These are phyloP conservation scores for Periconia sp. DNA, from an alignment of 2,329 filamentous ascomycete species.

Conservation along the genomic window DNA sequence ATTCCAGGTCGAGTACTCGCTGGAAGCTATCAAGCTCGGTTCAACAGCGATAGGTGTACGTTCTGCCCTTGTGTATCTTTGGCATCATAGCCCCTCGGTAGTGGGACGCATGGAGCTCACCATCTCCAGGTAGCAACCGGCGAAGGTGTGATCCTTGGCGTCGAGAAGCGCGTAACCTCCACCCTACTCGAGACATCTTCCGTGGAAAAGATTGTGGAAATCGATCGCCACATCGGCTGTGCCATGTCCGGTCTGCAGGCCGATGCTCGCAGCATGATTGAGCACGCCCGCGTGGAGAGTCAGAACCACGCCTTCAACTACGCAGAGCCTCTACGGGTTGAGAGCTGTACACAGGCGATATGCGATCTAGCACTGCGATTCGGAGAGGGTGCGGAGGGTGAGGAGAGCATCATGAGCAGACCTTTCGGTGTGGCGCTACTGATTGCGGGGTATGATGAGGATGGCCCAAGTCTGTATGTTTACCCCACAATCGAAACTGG, in stretches of 20 bases:
- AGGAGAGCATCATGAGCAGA: slow-evolving; percentile 97
- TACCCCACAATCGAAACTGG: neutral
- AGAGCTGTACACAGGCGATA: slow-evolving; percentile 98
- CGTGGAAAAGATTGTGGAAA: slow-evolving; percentile 99
- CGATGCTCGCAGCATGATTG: slow-evolving; percentile 95
- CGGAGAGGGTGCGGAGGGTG: slow-evolving; percentile 93
- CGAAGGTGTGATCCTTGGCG: slow-evolving; percentile 92
- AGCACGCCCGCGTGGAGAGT: slow-evolving; percentile 96
- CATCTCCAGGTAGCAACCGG: slow-evolving; percentile 75
- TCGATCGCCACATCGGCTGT: slow-evolving; percentile 97
- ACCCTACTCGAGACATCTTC: slow-evolving; percentile 96
- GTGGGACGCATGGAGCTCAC: slow-evolving; percentile 13
- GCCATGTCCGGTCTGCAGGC: slow-evolving; percentile 98
- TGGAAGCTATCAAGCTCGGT: slow-evolving; percentile 99
- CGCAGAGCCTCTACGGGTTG: slow-evolving; percentile 89
- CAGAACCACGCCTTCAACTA: slow-evolving; percentile 99
- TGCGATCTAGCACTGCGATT: slow-evolving; percentile 96
- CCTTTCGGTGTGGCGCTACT: slow-evolving; percentile 95
- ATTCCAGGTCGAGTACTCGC: slow-evolving; percentile 99
- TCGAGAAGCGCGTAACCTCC: slow-evolving; percentile 98
- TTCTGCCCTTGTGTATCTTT: slow-evolving; percentile 7
- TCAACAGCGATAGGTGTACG: slow-evolving; percentile 92
- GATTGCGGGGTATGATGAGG: slow-evolving; percentile 96
- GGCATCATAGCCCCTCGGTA: neutral
- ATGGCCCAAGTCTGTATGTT: slow-evolving; percentile 82